Evolutionary conservation across 192 early-diverging fungal genomes (phyloP).

Genomic region (Spinellus fusiger): DNA sequence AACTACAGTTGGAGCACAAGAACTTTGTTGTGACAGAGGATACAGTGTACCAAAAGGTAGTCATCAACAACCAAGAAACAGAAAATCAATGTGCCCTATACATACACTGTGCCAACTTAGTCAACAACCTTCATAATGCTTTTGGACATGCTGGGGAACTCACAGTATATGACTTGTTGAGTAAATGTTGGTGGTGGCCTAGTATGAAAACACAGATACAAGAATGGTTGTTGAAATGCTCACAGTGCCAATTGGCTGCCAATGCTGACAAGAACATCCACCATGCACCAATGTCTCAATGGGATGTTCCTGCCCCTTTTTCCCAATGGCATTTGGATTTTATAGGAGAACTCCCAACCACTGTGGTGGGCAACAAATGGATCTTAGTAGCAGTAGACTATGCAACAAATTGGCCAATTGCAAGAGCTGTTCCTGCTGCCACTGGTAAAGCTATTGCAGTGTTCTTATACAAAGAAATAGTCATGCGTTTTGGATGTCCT

Average conservation of each 20-base stretch:
- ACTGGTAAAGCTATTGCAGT: constrained; percentile 9
- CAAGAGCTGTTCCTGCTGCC: constrained; percentile 5
- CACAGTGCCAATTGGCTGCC: neutral
- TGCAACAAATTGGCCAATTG: constrained; percentile 26
- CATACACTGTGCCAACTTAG: neutral
- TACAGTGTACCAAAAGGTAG: neutral
- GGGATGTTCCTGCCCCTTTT: constrained; percentile 1
- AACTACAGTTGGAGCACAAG: neutral
- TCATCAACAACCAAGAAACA: neutral
- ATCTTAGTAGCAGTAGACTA: constrained; percentile 26
- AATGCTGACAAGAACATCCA: neutral
- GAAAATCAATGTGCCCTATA: neutral
- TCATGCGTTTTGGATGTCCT: constrained; percentile 18
- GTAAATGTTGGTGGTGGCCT: constrained; percentile 7
- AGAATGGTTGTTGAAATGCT: neutral
- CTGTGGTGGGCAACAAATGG: constrained; percentile 5
- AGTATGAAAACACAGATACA: neutral
- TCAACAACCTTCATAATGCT: neutral
- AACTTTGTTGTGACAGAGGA: neutral
- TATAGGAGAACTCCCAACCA: constrained; percentile 3
- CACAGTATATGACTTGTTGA: neutral
- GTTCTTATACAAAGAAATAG: constrained; percentile 28
- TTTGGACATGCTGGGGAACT: neutral
- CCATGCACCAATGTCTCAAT: constrained; percentile 1
- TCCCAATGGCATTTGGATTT: constrained; percentile 13